phyloP scores from a whole-genome alignment of 805 yeast genomes.

The Scheffersomyces lignosus region DNA sequence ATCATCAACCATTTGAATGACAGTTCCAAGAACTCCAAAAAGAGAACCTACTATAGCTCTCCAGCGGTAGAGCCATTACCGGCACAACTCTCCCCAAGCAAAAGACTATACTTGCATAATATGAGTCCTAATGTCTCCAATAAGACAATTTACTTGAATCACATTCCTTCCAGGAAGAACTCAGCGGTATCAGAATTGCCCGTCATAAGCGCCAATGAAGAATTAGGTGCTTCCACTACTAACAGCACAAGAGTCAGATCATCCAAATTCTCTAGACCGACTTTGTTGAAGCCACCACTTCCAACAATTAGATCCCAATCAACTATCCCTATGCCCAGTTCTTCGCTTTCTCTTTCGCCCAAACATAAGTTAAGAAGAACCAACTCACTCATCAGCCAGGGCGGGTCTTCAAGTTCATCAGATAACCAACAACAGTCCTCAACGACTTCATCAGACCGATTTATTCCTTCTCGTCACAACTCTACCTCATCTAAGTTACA shows the following conservation, averaged over 20 bases:
- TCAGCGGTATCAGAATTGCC: neutral
- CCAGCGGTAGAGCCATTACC: slow-evolving; percentile 5
- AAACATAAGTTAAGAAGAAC: slow-evolving; percentile 32
- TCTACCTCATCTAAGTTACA: slow-evolving; percentile 39
- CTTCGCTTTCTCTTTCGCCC: slow-evolving; percentile 20
- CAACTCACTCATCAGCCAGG: slow-evolving; percentile 29
- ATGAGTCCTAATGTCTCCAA: slow-evolving; percentile 39
- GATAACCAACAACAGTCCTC: slow-evolving; percentile 23
- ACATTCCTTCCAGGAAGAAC: slow-evolving; percentile 7
- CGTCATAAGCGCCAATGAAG: neutral
- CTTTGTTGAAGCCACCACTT: slow-evolving; percentile 17
- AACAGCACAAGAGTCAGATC: neutral
- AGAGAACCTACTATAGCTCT: slow-evolving; percentile 7
- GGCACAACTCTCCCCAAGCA: slow-evolving; percentile 18
- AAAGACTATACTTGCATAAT: slow-evolving; percentile 28
- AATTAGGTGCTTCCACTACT: neutral
- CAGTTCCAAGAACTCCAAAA: slow-evolving; percentile 6
- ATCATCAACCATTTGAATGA: too few relatives aligned
- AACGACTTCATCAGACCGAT: slow-evolving; percentile 32
- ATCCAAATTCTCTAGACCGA: slow-evolving; percentile 2
- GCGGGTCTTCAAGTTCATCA: slow-evolving; percentile 27
- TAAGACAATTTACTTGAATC: slow-evolving; percentile 22
- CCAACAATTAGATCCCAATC: slow-evolving; percentile 26
- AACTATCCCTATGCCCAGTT: slow-evolving; percentile 15
- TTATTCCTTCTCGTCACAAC: slow-evolving; percentile 45